phyloP scores from a whole-genome alignment of 140 eudicot genomes.

The Stevia rebaudiana region DNA sequence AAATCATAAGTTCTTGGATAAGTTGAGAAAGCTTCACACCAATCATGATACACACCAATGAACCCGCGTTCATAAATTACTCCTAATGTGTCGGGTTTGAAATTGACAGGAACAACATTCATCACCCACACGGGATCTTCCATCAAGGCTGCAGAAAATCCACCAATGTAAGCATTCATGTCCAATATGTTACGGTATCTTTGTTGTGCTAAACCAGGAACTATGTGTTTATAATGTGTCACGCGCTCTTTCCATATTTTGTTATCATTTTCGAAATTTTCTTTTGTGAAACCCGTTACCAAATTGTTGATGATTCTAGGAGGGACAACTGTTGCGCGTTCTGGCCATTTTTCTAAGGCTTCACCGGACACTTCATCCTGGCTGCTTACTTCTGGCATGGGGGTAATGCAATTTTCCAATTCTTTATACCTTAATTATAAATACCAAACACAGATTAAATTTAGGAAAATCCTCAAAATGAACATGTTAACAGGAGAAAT shows the following conservation, averaged over 20 bases:
- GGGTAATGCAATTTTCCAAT: no score
- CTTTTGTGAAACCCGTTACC: conserved; percentile 53
- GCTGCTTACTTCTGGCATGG: no score
- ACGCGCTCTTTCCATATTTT: conserved; percentile 66
- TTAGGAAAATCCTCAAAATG: no score
- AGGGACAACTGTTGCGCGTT: no score
- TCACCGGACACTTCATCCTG: no score
- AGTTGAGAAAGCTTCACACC: conserved; percentile 99
- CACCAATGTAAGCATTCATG: conserved; percentile 91
- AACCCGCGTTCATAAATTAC: conserved; percentile 85
- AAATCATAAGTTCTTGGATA: conserved; percentile 91
- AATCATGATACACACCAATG: conserved; percentile 87
- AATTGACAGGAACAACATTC: conserved; percentile 87
- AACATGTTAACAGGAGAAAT: no score
- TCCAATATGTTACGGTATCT: conserved; percentile 82
- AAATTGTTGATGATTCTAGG: no score
- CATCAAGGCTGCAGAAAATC: conserved; percentile 82
- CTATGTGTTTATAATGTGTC: conserved; percentile 59
- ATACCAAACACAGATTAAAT: no score
- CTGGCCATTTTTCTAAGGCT: no score
- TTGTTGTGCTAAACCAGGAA: conserved; percentile 62
- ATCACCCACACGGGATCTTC: conserved; percentile 88
- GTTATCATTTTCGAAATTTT: conserved; percentile 42
- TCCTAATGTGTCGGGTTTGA: conserved; percentile 75
- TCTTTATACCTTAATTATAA: no score